Evolutionary conservation across 2,329 filamentous ascomycete genomes (phyloP), one percentile per base, ranked within the genome.

Genomic region (Hymenoscyphus albidus): DNA sequence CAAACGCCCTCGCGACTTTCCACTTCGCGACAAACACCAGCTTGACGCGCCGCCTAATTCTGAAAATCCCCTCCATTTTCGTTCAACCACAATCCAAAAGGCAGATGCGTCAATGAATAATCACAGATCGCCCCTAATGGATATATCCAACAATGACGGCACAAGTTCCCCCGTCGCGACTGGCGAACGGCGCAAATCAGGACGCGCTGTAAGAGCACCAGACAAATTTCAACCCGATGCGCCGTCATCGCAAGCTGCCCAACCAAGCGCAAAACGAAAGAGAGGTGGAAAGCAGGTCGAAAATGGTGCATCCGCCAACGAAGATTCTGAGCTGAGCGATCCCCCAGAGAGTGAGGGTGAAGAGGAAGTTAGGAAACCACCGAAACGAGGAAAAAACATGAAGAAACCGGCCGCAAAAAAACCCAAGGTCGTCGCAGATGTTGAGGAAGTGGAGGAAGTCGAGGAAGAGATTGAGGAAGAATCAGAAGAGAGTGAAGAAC

Each of bases 351-450:
- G 76, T 67, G 76, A 74, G 60, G 81, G 77, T 55, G 80, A 81
- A 64, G 82, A 84, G 60, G 82, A 81, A 68, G 77, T 76, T 48
- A 74, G 75, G 62, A 72, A 70, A 64, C 68, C 64, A 44, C 79
- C 73, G 73, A 77, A 65, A 68, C 81, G 72, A 66, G 63, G 73
- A 39, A 73, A 71, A 59, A 70, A 69, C 64, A 64, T 79, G 55
- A 83, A 79, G 75, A 87, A 87, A 74, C 85, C 85, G 1, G 84
- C 84, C 1, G 78, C 78, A 18, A 89, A 89, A 78, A 88, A 87
- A 75, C 81, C 85, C 59, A 89, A 87, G 76, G 83, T 82, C 66
- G 88, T 88, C 72, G 85, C 85, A 56, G 77, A 79, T 84, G 48
- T 82, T 80, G 42, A 44, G 67, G 80, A 82, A 18, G 44, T 22